Evolutionary conservation across 1,284 basidiomycete genomes (phyloP).

Genomic region (Trametes versicolor): DNA sequence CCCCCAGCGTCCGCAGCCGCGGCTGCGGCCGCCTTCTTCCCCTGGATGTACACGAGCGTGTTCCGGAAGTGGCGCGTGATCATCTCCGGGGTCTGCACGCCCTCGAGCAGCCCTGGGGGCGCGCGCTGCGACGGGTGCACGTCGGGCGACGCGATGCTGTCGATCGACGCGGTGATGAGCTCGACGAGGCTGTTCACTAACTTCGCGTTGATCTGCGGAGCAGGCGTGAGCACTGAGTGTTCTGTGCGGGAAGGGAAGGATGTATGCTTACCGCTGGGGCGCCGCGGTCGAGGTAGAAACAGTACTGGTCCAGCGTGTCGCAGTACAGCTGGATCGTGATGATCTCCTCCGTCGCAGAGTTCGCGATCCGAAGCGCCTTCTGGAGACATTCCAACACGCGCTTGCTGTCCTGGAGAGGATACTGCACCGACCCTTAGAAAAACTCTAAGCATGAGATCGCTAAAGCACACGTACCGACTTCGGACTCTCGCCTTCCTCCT

Average conservation of each 20-base stretch:
- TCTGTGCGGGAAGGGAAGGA: too few species aligned
- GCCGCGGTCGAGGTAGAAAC: conserved; percentile 93
- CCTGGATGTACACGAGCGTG: conserved; percentile 85
- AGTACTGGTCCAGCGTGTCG: conserved; percentile 92
- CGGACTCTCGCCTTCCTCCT: conserved; percentile 55
- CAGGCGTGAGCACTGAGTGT: too few species aligned
- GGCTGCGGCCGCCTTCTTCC: conserved; percentile 65
- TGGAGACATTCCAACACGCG: conserved; percentile 95
- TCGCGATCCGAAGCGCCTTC: conserved; percentile 92
- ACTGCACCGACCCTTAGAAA: conserved; percentile 52
- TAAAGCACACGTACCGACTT: conserved; percentile 64
- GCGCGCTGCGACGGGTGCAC: conserved; percentile 85
- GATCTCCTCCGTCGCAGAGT: conserved; percentile 93
- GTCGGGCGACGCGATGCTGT: conserved; percentile 85
- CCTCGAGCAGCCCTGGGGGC: conserved; percentile 87
- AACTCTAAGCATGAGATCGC: not conserved
- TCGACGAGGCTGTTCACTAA: conserved; percentile 95
- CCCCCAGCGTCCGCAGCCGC: conserved; percentile 45
- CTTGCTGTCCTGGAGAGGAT: conserved; percentile 92
- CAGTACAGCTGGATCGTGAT: conserved; percentile 94
- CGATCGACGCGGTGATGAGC: conserved; percentile 90
- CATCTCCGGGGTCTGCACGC: conserved; percentile 91
- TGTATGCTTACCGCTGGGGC: conserved; percentile 79
- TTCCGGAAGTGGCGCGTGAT: conserved; percentile 93
- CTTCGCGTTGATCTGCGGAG: conserved; percentile 83